Evolutionary conservation across 2,329 filamentous ascomycete genomes (phyloP).

Genomic region (Pseudogymnoascus destructans): DNA sequence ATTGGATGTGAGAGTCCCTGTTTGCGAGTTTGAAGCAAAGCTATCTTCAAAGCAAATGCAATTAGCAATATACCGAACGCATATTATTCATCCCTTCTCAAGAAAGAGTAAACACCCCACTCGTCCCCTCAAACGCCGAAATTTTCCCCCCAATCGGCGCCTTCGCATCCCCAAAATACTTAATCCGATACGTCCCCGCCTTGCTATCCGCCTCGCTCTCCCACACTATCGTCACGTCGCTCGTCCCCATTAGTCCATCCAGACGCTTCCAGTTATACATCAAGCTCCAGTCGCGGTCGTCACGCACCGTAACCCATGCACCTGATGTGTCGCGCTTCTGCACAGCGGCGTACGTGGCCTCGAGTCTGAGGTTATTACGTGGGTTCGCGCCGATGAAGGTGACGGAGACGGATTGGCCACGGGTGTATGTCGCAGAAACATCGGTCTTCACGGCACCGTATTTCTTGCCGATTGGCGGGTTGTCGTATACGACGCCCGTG

Average conservation of each 20-base stretch:
- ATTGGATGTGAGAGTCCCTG: not conserved
- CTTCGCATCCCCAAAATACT: slow-evolving; percentile 79
- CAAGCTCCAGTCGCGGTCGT: slow-evolving; percentile 73
- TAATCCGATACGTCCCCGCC: slow-evolving; percentile 60
- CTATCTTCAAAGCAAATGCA: no score
- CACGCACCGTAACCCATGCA: slow-evolving; percentile 52
- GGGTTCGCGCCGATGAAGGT: slow-evolving; percentile 82
- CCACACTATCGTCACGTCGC: slow-evolving; percentile 70
- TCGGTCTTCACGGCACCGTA: slow-evolving; percentile 58
- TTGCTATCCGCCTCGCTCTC: slow-evolving; percentile 51
- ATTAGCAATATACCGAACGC: not conserved
- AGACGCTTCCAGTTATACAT: slow-evolving; percentile 69
- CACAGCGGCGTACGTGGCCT: slow-evolving; percentile 63
- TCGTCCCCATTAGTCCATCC: slow-evolving; percentile 56
- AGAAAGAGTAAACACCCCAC: slow-evolving; percentile 36
- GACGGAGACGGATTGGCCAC: slow-evolving; percentile 49
- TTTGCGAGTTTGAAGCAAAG: no score
- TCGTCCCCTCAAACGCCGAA: slow-evolving; percentile 55
- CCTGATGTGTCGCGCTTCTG: slow-evolving; percentile 42
- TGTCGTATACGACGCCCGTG: slow-evolving; percentile 63
- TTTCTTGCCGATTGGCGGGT: slow-evolving; percentile 45
- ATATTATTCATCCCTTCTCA: not conserved
- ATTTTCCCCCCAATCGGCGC: slow-evolving; percentile 45
- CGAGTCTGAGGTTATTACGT: slow-evolving; percentile 71
- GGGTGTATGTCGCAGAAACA: slow-evolving; percentile 38